These are phyloP conservation scores for Trypanosoma brucei DNA, from an alignment of 208 protist species.

Conservation along the genomic window DNA sequence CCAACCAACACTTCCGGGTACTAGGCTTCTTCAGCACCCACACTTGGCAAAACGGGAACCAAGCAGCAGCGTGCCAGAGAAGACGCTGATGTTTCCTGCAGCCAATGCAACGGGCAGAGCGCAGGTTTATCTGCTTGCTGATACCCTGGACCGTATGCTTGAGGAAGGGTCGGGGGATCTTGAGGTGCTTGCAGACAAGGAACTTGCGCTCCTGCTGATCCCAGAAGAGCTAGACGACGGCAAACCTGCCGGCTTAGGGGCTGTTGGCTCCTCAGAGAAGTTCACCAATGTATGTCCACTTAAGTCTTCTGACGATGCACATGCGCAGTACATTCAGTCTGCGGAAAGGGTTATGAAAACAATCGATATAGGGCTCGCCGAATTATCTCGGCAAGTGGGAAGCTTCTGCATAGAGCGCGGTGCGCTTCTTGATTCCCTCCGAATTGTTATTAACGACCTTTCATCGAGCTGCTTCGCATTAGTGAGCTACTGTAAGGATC, in stretches of 20 bases:
- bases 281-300: conserved; percentile 31
- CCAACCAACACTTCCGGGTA: conserved; percentile 14
- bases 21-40: conserved; percentile 10
- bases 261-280: neutral
- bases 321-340: conserved; percentile 57
- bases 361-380: conserved; percentile 67
- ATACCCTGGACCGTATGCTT: conserved; percentile 81
- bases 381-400: conserved; percentile 70
- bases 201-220: conserved; percentile 55
- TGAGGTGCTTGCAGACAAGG: conserved; percentile 44
- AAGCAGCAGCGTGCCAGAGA: neutral
- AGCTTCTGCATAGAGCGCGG: conserved; percentile 71
- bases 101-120: conserved; percentile 51
- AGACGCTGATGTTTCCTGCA: conserved; percentile 53
- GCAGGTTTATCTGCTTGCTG: conserved; percentile 82
- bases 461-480: conserved; percentile 48
- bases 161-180: conserved; percentile 40
- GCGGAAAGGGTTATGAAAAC: conserved; percentile 50
- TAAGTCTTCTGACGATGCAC: conserved; percentile 34
- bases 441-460: conserved; percentile 67
- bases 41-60: conserved; percentile 1
- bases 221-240: conserved; percentile 11
- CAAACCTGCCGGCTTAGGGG: neutral
- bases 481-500: conserved; percentile 58
- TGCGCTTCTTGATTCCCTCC: conserved; percentile 71